Evolutionary conservation across 2,329 filamentous ascomycete species (phyloP), one percentile per base, ranked within the genome.

Genomic region (Pseudovirgaria hyperparasitica): DNA sequence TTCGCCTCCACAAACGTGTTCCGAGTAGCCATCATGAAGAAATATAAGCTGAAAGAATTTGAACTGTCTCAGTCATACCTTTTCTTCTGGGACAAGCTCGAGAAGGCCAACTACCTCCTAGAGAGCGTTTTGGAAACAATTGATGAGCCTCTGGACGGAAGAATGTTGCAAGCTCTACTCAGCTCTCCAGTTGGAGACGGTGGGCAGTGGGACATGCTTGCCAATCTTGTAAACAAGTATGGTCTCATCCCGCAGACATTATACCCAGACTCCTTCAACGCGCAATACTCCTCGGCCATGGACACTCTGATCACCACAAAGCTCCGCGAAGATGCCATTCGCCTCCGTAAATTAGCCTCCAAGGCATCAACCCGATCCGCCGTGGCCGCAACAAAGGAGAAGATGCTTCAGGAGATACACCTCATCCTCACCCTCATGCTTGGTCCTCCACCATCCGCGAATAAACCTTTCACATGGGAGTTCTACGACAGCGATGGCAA

Each of bases 81-180:
- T 4, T 92, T 87, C 59, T 92, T 84, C 65, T 92, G 80, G 77
- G 85, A 93, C 53, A 92, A 92, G 59, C 70, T 92, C 12, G 85
- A 93, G 54, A 92, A 92, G 55, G 67, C 78, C 6, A 92, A 92
- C 53, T 92, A 71, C 62, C 92, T 92, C 58, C 67, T 92, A 11
- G 82, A 92, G 55, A 78, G 81, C 43, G 71, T 87, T 34, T 69
- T 92, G 29, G 73, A 82, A 36, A 92, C 84, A 0, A 67, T 71
- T 0, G 60, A 62, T 27, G 67, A 84, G 41, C 72, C 76, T 18
- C 63, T 92, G 2, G 80, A 86, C 38, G 67, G 74, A 13, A 62
- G 85, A 7, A 56, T 92, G 4, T 65, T 92, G 3, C 76, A 85
- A 48, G 67, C 67, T 4, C 56, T 92, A 4, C 60, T 87, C 16